Percentiles rank a stretch among this genome's conserved stretches.
Evolutionary conservation across 2,329 filamentous ascomycete genomes (phyloP).

Genomic region (Hirsutella thompsonii): DNA sequence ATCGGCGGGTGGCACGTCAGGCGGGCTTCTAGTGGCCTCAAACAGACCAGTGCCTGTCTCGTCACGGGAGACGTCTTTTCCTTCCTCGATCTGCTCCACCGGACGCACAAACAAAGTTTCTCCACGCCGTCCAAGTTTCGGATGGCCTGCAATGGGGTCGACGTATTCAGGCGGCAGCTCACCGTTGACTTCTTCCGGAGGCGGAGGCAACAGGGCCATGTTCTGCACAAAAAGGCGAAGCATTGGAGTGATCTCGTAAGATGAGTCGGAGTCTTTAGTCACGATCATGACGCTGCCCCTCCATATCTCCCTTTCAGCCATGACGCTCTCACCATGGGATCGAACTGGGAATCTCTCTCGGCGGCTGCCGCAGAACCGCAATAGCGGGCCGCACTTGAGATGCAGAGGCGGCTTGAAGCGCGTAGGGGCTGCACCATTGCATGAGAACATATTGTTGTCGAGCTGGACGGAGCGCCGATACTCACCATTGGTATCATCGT

Average conservation of each 20-base stretch:
- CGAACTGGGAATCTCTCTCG: constrained; percentile 37
- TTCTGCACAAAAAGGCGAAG: constrained; percentile 80
- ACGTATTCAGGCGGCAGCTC: constrained; percentile 71
- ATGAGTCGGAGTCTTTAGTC: constrained; percentile 71
- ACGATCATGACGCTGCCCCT: constrained; percentile 93
- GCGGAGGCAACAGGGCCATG: constrained; percentile 67
- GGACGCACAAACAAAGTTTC: constrained; percentile 80
- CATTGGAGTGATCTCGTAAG: constrained; percentile 66
- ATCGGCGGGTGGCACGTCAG: constrained; percentile 28
- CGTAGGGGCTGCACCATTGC: constrained; percentile 36
- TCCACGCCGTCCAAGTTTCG: constrained; percentile 73
- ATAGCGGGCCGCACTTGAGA: constrained; percentile 77
- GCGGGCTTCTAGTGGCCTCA: constrained; percentile 47
- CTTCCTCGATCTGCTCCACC: constrained; percentile 73
- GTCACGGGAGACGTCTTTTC: constrained; percentile 61
- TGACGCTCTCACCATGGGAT: constrained; percentile 7
- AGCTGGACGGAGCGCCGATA: background rate
- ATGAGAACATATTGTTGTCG: constrained; percentile 1
- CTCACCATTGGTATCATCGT: constrained; percentile 49
- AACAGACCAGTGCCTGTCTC: constrained; percentile 78
- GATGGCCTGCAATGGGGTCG: constrained; percentile 77
- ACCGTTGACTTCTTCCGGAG: constrained; percentile 52
- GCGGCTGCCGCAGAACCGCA: constrained; percentile 79
- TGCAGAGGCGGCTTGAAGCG: constrained; percentile 74
- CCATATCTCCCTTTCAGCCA: constrained; percentile 65